Evolutionary conservation across 179 eudicot species (phyloP).

Genomic region (Pouteria campechiana): DNA sequence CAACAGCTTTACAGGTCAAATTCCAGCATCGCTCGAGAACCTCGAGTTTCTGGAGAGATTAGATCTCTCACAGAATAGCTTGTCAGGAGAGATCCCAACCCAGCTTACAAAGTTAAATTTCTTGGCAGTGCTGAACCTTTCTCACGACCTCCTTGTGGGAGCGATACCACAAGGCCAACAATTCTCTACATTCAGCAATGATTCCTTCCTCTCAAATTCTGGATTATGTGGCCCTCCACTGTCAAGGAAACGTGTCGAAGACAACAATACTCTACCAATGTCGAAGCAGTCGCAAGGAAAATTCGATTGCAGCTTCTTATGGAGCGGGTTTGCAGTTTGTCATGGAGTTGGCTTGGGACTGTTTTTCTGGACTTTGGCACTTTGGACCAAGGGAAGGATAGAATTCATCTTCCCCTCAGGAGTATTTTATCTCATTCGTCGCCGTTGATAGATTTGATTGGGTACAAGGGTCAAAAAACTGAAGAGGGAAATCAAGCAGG

Average conservation of each 20-base stretch:
- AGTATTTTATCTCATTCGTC: no score
- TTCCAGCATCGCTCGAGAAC: background rate
- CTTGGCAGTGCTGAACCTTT: background rate
- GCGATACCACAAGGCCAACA: slow-evolving; percentile 7
- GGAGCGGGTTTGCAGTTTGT: no score
- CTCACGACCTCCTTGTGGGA: slow-evolving; percentile 4
- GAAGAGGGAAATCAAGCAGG: no score
- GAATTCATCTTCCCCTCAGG: no score
- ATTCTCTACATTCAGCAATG: slow-evolving; percentile 4
- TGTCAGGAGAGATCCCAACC: slow-evolving; percentile 3
- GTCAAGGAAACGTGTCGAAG: background rate
- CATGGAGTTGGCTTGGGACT: no score
- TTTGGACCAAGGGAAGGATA: no score
- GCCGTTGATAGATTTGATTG: no score
- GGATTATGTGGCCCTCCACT: slow-evolving; percentile 17
- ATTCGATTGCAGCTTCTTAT: no score
- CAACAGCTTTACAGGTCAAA: slow-evolving; percentile 1
- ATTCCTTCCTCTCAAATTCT: slow-evolving; percentile 11
- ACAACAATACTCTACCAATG: no score
- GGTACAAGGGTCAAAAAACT: no score
- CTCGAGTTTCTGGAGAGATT: slow-evolving; percentile 2
- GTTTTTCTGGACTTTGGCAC: no score
- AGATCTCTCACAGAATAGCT: slow-evolving; percentile 5
- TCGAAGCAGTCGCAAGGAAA: no score
- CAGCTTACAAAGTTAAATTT: background rate